Conservation (phyloP, 176 grass and related monocot species). For the Ananas comosus region DNA sequence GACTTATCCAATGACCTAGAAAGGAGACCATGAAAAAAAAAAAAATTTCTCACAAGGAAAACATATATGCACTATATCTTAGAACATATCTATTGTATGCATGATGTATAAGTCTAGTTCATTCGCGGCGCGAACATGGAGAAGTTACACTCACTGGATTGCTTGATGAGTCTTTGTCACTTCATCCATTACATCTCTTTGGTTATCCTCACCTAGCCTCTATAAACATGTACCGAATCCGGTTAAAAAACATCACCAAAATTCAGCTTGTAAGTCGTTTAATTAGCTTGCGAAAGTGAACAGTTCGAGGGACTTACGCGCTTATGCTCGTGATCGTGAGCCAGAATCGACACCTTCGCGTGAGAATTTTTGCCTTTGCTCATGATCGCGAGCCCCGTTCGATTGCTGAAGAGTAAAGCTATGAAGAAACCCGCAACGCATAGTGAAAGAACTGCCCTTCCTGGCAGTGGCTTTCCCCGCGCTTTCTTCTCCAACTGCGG, state of each 20-base stretch:
- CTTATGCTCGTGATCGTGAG: constrained; percentile 35
- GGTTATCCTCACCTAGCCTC: constrained; percentile 40
- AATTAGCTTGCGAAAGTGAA: not conserved
- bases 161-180: constrained; percentile 66
- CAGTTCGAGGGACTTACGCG: constrained; percentile 28
- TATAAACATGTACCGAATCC: constrained; percentile 6
- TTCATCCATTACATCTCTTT: constrained; percentile 46
- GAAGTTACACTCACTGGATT: constrained; percentile 44
- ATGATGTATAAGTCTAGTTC: no score
- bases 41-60: not conserved
- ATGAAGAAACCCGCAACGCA: constrained; percentile 50
- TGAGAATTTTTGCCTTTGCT: not conserved
- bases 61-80: no score
- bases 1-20: constrained; percentile 60
- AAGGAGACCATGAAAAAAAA: not conserved
- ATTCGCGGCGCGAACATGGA: no score
- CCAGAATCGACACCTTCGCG: constrained; percentile 11
- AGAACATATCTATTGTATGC: no score
- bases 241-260: not conserved
- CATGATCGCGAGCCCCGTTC: constrained; percentile 15
- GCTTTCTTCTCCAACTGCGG: constrained; percentile 64
- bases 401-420: constrained; percentile 48
- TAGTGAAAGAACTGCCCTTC: constrained; percentile 36
- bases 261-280: not conserved
- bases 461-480: constrained; percentile 33